Evolutionary conservation across 2,329 filamentous ascomycete species (phyloP).

Genomic region (Neonectria punicea): DNA sequence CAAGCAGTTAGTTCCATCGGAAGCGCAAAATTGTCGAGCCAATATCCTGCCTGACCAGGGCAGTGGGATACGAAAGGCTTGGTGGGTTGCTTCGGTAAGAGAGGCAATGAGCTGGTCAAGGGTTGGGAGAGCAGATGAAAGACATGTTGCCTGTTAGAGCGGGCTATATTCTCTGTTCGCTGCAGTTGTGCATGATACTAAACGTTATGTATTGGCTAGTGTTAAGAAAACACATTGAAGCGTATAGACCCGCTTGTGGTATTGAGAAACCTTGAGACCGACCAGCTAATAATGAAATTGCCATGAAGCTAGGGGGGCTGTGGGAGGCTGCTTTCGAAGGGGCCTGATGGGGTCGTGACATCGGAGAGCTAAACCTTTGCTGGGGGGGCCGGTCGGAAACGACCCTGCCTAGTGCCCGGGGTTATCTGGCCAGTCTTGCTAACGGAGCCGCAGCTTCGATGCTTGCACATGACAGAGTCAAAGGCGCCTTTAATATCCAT

Average conservation of each 20-base stretch:
- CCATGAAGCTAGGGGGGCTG: neutral
- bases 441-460: no score
- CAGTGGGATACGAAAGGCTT: neutral
- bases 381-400: no score
- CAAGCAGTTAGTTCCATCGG: no score
- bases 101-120: neutral
- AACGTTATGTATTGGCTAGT: neutral
- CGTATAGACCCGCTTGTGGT: neutral
- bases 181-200: neutral
- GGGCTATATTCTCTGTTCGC: neutral
- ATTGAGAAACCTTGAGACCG: neutral
- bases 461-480: no score
- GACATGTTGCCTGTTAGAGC: neutral
- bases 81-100: neutral
- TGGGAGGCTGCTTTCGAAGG: no score
- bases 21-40: no score
- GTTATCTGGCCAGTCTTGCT: no score
- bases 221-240: neutral
- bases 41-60: neutral
- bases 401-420: no score
- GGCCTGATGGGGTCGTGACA: no score
- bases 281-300: neutral
- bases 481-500: no score
- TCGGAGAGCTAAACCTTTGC: no score
- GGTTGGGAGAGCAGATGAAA: neutral